A percentile compares a stretch with the other conserved stretches of the same genome.
phyloP scores from a whole-genome alignment of 2,329 filamentous ascomycete species.

The Colletotrichum falcatum region DNA sequence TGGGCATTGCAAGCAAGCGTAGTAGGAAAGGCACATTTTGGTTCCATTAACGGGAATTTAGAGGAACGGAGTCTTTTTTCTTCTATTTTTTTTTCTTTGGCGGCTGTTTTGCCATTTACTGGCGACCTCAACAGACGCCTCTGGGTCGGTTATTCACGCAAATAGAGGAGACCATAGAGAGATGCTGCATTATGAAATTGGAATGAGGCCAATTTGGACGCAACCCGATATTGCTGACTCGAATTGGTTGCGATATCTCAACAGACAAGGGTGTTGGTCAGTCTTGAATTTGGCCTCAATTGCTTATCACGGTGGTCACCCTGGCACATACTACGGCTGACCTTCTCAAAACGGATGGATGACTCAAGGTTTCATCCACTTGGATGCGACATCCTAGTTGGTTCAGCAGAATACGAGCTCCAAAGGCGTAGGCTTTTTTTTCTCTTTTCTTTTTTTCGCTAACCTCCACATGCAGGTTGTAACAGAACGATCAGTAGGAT shows the following conservation, averaged over 20 bases:
- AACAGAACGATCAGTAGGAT: neutral
- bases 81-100: neutral
- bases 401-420: too few relatives aligned
- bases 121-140: neutral
- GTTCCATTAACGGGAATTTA: neutral
- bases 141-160: neutral
- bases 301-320: neutral
- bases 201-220: neutral
- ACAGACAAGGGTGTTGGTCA: neutral
- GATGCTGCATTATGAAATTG: constrained; percentile 8
- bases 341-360: constrained; percentile 25
- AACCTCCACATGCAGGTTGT: too few relatives aligned
- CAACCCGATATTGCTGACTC: neutral
- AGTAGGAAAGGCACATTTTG: constrained; percentile 15
- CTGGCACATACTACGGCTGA: neutral
- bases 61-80: neutral
- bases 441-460: too few relatives aligned
- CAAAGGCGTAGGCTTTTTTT: too few relatives aligned
- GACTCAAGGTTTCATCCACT: neutral
- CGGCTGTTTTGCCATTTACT: neutral
- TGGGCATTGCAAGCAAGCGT: constrained; percentile 28
- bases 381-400: neutral
- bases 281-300: neutral
- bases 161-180: constrained; percentile 17
- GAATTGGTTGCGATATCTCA: neutral